These are phyloP conservation scores for Russula emetica DNA, from an alignment of 768 basidiomycete genomes.

Conservation along the genomic window DNA sequence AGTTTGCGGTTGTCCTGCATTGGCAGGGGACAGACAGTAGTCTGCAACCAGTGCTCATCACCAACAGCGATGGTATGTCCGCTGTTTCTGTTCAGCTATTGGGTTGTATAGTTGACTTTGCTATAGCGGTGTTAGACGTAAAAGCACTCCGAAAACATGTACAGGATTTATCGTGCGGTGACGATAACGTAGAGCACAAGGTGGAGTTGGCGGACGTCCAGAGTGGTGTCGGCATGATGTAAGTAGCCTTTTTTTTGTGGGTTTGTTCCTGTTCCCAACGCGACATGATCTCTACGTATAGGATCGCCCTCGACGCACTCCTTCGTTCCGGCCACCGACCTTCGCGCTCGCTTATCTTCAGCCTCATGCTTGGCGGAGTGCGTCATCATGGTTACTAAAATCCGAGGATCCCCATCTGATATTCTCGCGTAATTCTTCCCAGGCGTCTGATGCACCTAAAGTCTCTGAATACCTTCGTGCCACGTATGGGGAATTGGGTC, in stretches of 20 bases:
- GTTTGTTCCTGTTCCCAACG: neutral
- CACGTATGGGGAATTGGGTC: neutral
- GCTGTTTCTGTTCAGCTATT: neutral
- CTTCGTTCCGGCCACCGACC: conserved; percentile 9
- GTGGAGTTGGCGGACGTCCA: neutral
- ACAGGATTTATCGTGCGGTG: neutral
- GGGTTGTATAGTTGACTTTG: neutral
- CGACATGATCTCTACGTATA: neutral
- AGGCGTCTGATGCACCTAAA: conserved; percentile 6
- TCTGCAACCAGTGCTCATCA: conserved; percentile 11
- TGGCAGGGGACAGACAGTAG: conserved; percentile 11
- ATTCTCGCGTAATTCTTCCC: neutral
- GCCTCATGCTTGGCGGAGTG: conserved; percentile 14
- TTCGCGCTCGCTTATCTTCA: conserved; percentile 5
- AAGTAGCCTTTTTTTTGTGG: neutral
- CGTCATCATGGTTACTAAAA: neutral
- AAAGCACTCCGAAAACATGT: neutral
- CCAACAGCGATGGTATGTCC: conserved; percentile 11
- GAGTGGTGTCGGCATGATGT: conserved; percentile 13
- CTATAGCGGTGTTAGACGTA: conserved; percentile 1
- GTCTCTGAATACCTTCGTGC: conserved; percentile 2
- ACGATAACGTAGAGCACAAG: neutral
- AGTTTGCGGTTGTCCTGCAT: conserved; percentile 11
- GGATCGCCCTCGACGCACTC: conserved; percentile 5
- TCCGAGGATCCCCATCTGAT: neutral